These are phyloP conservation scores for Cystofilobasidium ferigula DNA, from an alignment of 768 basidiomycete genomes.

Conservation along the genomic window DNA sequence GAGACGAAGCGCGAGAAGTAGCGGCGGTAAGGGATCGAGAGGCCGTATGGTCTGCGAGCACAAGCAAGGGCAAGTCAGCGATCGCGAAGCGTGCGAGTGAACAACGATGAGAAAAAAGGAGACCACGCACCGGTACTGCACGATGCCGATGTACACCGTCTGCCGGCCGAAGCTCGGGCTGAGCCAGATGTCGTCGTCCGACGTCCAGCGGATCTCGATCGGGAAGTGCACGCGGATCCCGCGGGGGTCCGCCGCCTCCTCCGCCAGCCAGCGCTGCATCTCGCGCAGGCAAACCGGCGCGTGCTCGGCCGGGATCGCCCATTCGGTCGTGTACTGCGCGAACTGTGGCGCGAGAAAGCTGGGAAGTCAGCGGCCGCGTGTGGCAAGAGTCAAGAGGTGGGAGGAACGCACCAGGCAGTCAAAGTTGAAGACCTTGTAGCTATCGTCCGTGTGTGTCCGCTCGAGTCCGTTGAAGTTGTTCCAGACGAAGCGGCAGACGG, in stretches of 20 bases:
- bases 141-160: constrained; percentile 91
- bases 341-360: constrained; percentile 45
- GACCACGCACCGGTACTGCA: constrained; percentile 77
- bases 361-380: background rate
- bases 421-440: constrained; percentile 77
- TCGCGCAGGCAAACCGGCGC: constrained; percentile 59
- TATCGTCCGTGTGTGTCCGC: constrained; percentile 51
- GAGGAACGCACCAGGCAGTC: constrained; percentile 64
- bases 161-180: constrained; percentile 68
- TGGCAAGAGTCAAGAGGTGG: background rate
- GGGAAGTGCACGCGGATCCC: constrained; percentile 85
- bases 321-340: constrained; percentile 88
- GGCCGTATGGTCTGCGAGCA: constrained; percentile 62
- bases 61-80: background rate
- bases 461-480: constrained; percentile 16
- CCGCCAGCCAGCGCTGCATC: constrained; percentile 58
- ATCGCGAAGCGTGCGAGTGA: background rate
- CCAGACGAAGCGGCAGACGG: constrained; percentile 48
- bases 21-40: constrained; percentile 65
- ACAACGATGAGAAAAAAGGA: background rate
- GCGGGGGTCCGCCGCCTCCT: constrained; percentile 53
- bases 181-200: constrained; percentile 83
- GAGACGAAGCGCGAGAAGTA: constrained; percentile 66
- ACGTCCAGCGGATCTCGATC: constrained; percentile 81
- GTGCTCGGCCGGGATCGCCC: constrained; percentile 69